These are phyloP conservation scores for Cutaneotrichosporon cavernicola DNA, from an alignment of 1,284 basidiomycete genomes.

Conservation along the genomic window DNA sequence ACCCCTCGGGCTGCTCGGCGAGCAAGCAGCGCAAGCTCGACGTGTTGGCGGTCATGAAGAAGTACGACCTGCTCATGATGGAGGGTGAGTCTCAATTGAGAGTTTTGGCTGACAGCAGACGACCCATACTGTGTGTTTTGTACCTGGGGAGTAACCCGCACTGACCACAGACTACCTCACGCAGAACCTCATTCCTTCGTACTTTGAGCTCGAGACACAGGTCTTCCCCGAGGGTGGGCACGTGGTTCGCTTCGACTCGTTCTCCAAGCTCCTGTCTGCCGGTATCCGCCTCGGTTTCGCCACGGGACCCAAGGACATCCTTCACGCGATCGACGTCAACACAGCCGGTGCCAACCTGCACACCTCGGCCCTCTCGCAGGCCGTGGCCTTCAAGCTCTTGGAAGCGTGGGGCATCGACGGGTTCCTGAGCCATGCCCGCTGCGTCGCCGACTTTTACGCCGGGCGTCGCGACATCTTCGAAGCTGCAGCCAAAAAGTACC, in stretches of 20 bases:
- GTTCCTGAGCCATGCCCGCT: slow-evolving; percentile 70
- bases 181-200: slow-evolving; percentile 62
- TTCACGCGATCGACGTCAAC: slow-evolving; percentile 71
- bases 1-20: slow-evolving; percentile 78
- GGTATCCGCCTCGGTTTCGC: slow-evolving; percentile 68
- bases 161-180: slow-evolving; percentile 58
- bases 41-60: slow-evolving; percentile 69
- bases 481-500: slow-evolving; percentile 67
- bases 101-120: slow-evolving; percentile 54
- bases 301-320: slow-evolving; percentile 70
- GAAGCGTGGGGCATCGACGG: slow-evolving; percentile 74
- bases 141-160: background rate
- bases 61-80: slow-evolving; percentile 77
- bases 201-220: slow-evolving; percentile 70
- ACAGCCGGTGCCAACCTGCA: slow-evolving; percentile 67
- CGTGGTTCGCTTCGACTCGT: slow-evolving; percentile 82
- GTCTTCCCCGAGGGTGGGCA: slow-evolving; percentile 60
- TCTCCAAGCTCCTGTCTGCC: slow-evolving; percentile 82
- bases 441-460: slow-evolving; percentile 75
- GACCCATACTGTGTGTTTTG: slow-evolving; percentile 65
- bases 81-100: slow-evolving; percentile 62
- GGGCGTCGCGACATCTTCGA: slow-evolving; percentile 77
- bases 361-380: slow-evolving; percentile 72
- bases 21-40: slow-evolving; percentile 71
- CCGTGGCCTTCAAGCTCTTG: slow-evolving; percentile 68